Percentiles rank a stretch among this genome's conserved stretches.
Conservation (phyloP, 1,284 basidiomycete genomes). For the Cutaneotrichosporon spelunceum region DNA sequence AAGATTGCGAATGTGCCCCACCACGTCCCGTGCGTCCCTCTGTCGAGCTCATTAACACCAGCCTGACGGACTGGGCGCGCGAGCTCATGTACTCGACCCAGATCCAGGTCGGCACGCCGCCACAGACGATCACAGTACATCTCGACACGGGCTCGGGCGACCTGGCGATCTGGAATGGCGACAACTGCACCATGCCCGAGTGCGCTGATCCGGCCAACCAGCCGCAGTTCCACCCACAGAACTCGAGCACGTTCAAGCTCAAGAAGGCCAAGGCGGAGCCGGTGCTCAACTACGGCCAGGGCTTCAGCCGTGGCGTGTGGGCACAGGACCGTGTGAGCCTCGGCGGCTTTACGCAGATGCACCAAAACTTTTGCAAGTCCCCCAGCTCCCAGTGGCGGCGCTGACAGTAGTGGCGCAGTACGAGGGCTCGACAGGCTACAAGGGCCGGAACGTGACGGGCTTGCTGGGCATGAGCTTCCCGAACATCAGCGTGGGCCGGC, state of each 20-base stretch:
- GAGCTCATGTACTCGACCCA: slow-evolving; percentile 39
- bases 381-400: slow-evolving; percentile 13
- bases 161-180: slow-evolving; percentile 44
- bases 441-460: slow-evolving; percentile 46
- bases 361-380: slow-evolving; percentile 62
- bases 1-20: background rate
- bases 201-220: slow-evolving; percentile 31
- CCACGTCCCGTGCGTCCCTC: background rate
- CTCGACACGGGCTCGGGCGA: slow-evolving; percentile 56
- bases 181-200: slow-evolving; percentile 28
- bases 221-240: slow-evolving; percentile 29
- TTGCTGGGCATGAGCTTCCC: slow-evolving; percentile 56
- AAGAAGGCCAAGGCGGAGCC: slow-evolving; percentile 53
- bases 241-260: slow-evolving; percentile 36
- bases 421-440: slow-evolving; percentile 8
- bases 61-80: slow-evolving; percentile 12
- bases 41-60: slow-evolving; percentile 2
- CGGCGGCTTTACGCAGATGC: slow-evolving; percentile 69
- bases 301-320: slow-evolving; percentile 66
- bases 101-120: slow-evolving; percentile 50
- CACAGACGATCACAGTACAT: slow-evolving; percentile 53
- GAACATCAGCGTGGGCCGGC: slow-evolving; percentile 50
- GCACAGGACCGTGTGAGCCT: slow-evolving; percentile 70
- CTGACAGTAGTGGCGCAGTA: background rate
- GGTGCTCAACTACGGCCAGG: slow-evolving; percentile 73